Evolutionary conservation across 2,329 filamentous ascomycete species (phyloP), one percentile per base, ranked within the genome.

Genomic region (Kalaharituber pfeilii): DNA sequence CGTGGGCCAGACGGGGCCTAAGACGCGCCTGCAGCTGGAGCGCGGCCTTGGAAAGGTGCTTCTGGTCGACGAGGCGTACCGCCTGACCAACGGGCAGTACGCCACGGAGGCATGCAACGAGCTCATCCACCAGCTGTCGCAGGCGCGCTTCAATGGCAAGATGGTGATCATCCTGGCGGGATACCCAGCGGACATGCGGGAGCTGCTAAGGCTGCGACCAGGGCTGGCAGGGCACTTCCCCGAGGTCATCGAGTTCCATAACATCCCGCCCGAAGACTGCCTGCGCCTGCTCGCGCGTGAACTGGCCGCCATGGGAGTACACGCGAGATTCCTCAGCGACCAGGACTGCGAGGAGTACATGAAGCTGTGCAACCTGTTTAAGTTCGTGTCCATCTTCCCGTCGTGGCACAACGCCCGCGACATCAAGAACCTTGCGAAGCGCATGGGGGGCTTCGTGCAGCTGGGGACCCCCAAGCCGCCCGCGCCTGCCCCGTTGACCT

Each of bases 31-130:
- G 29, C 59, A 70, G 1, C 62, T 77, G 0, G 71, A 75, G 53
- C 69, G 67, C 18, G 73, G 71, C 0, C 70, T 85, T 0, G 82
- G 83, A 0, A 76, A 75, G 22, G 78, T 86, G 0, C 70, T 87
- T 0, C 80, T 86, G 57, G 75, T 87, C 6, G 82, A 86, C 54
- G 81, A 86, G 63, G 82, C 82, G 0, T 86, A 86, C 59, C 73
- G 81, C 0, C 72, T 86, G 0, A 71, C 68, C 0, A 73, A 76
- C 1, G 77, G 76, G 0, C 62, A 63, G 0, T 86, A 77, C 59
- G 79, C 76, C 0, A 73, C 75, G 45, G 75, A 77, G 56, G 75
- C 75, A 0, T 66, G 76, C 2, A 74, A 76, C 44, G 75, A 78
- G 62, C 62, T 78, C 0, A 72, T 77, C 0, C 72, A 76, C 56